These are phyloP conservation scores for Nakataea oryzae DNA, from an alignment of 2,329 filamentous ascomycete species.

Conservation along the genomic window DNA sequence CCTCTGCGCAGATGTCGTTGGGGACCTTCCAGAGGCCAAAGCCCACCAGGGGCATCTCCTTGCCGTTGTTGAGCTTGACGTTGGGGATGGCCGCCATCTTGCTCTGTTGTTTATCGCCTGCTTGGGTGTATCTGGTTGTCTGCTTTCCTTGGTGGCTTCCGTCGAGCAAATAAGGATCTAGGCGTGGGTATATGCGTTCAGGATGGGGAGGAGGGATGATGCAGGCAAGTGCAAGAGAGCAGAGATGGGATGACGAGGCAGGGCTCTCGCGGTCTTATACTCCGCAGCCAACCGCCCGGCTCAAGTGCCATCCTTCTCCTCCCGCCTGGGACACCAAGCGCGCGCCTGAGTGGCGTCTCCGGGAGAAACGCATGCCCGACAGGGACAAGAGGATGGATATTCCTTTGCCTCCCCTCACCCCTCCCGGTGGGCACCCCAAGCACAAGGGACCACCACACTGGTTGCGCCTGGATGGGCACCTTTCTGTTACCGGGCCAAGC, in stretches of 20 bases:
- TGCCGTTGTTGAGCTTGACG: conserved; percentile 50
- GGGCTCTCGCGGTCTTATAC: background rate
- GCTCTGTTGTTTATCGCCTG: background rate
- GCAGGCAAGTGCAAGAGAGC: background rate
- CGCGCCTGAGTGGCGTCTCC: background rate
- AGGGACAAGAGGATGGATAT: background rate
- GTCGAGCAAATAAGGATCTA: background rate
- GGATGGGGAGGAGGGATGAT: background rate
- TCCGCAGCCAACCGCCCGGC: background rate
- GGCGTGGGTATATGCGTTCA: background rate
- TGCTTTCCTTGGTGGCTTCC: background rate
- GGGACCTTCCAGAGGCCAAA: conserved; percentile 80
- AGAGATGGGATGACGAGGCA: background rate
- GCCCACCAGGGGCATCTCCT: conserved; percentile 65
- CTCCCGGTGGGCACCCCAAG: background rate
- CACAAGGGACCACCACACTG: background rate
- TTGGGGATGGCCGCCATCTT: conserved; percentile 1
- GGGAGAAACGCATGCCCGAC: too few relatives aligned
- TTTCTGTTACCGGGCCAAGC: too few relatives aligned
- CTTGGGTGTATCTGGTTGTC: background rate
- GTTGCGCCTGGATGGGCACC: too few relatives aligned
- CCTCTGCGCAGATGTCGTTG: conserved; percentile 61
- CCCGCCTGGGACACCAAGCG: background rate
- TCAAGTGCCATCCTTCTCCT: background rate
- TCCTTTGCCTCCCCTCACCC: background rate